Percentiles rank a stretch among this genome's conserved stretches.
Evolutionary conservation across 306 rosid genomes (phyloP).

Genomic region (Prunus salicina): DNA sequence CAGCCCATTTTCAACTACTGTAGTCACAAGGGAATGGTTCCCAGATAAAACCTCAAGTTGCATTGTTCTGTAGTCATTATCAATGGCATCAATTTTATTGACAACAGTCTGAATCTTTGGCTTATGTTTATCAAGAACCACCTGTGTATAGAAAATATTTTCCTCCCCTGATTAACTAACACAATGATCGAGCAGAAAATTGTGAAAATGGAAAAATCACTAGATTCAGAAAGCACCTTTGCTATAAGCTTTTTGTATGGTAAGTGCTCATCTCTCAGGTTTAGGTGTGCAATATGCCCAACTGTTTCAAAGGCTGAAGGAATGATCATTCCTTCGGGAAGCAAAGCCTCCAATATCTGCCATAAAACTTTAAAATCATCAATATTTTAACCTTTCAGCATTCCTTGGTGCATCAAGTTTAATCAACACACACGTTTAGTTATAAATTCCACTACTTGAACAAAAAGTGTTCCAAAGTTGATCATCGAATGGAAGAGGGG

Average conservation of each 20-base stretch:
- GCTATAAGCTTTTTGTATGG: conserved; percentile 86
- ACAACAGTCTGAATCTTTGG: conserved; percentile 89
- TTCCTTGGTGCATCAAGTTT: background rate
- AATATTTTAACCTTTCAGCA: background rate
- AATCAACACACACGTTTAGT: background rate
- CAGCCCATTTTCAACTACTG: conserved; percentile 77
- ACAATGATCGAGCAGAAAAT: conserved; percentile 1
- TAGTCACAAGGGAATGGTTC: conserved; percentile 89
- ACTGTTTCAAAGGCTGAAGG: conserved; percentile 86
- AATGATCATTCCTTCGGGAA: conserved; percentile 66
- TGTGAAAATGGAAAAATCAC: conserved; percentile 3
- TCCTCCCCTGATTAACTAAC: conserved; percentile 12
- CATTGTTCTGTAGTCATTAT: conserved; percentile 93
- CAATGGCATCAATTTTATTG: conserved; percentile 76
- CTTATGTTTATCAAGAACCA: conserved; percentile 81
- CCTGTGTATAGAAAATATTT: conserved; percentile 50
- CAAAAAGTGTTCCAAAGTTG: background rate
- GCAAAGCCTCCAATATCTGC: conserved; percentile 77
- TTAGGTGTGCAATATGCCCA: conserved; percentile 91
- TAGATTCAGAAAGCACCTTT: conserved; percentile 45
- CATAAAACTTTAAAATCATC: conserved; percentile 23
- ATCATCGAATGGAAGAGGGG: background rate
- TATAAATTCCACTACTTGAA: background rate
- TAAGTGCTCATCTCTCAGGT: conserved; percentile 81
- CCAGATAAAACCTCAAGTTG: conserved; percentile 95